phyloP scores from a whole-genome alignment of 306 rosid species.

The Inga leiocalycina region DNA sequence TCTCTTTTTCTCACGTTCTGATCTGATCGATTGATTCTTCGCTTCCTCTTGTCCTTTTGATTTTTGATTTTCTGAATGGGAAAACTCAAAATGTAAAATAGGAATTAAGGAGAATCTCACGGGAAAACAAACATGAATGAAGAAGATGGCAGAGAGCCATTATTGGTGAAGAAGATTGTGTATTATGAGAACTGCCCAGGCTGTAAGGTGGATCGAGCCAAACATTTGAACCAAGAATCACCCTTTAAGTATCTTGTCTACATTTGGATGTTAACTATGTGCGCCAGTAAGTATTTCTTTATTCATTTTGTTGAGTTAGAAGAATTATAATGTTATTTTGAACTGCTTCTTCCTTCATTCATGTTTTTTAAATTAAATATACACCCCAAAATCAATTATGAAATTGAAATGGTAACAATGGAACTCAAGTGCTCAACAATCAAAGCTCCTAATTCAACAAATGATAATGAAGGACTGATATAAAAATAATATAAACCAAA shows the following conservation, averaged over 20 bases:
- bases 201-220: slow-evolving; percentile 61
- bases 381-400: too few species aligned
- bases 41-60: neutral
- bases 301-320: neutral
- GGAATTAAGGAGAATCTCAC: neutral
- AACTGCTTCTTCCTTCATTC: neutral
- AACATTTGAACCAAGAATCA: slow-evolving; percentile 44
- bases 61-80: neutral
- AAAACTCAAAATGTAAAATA: neutral
- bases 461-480: neutral
- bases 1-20: too few species aligned
- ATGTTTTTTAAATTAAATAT: neutral
- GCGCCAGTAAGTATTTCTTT: slow-evolving; percentile 42
- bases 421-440: neutral
- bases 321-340: neutral
- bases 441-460: neutral
- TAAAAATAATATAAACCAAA: neutral
- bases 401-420: too few species aligned
- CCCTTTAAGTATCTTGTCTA: slow-evolving; percentile 44
- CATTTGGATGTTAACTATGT: slow-evolving; percentile 56
- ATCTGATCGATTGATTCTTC: too few species aligned
- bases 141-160: slow-evolving; percentile 2
- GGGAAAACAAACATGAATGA: slow-evolving; percentile 38
- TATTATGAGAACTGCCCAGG: slow-evolving; percentile 73
- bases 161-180: slow-evolving; percentile 52